Conservation (phyloP, 2,329 filamentous ascomycete genomes). For the Boeremia exigua region DNA sequence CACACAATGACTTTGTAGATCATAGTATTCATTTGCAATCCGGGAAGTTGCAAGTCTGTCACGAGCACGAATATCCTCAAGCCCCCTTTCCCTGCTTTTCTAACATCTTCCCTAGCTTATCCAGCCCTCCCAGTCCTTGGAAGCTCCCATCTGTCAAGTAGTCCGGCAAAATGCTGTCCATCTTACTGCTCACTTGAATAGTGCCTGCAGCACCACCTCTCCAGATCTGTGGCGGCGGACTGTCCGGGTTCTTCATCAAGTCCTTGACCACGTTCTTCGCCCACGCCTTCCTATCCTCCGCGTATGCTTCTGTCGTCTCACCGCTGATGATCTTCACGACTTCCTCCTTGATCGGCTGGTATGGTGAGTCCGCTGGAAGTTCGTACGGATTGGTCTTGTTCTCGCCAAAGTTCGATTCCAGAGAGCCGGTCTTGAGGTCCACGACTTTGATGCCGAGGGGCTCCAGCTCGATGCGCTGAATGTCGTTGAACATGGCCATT, state of each 20-base stretch:
- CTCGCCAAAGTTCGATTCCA: constrained; percentile 19
- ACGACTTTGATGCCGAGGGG: constrained; percentile 32
- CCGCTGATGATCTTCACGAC: constrained; percentile 12
- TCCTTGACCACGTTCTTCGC: constrained; percentile 19
- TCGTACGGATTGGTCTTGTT: constrained; percentile 10
- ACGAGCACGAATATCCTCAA: not conserved
- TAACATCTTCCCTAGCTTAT: constrained; percentile 11
- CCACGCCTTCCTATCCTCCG: constrained; percentile 15
- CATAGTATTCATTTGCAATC: too few relatives aligned
- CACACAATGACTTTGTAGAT: too few relatives aligned
- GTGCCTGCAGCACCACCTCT: constrained; percentile 15
- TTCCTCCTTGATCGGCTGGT: constrained; percentile 16
- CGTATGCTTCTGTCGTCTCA: constrained; percentile 13
- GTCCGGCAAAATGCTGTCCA: constrained; percentile 14
- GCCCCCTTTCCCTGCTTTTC: constrained; percentile 7
- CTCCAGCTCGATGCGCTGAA: constrained; percentile 28
- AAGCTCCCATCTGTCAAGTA: constrained; percentile 15
- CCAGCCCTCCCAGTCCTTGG: constrained; percentile 9
- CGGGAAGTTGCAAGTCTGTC: too few relatives aligned
- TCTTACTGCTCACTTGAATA: constrained; percentile 5
- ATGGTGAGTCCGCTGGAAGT: constrained; percentile 9
- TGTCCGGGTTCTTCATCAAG: constrained; percentile 14
- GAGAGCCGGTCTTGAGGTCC: constrained; percentile 24
- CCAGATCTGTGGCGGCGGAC: constrained; percentile 17
- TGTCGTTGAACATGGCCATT: constrained; percentile 39